Conservation (phyloP, 306 rosid genomes). For the Lathyrus aphaca region DNA sequence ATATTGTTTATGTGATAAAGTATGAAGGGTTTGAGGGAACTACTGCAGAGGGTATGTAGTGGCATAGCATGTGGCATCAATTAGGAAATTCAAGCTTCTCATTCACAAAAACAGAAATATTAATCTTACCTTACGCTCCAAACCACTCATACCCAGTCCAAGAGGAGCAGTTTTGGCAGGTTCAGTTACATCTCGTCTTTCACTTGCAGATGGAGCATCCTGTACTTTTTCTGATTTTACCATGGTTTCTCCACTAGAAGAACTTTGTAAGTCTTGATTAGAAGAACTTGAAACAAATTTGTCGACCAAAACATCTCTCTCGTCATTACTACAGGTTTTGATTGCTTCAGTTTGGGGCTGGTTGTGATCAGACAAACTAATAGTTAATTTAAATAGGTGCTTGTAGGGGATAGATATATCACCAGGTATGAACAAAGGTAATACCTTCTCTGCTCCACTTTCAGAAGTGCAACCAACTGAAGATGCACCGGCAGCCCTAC, state of each 20-base stretch:
- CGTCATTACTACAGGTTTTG: conserved; percentile 44
- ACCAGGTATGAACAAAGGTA: conserved; percentile 30
- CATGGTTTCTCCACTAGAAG: conserved; percentile 52
- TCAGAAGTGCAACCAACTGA: conserved; percentile 48
- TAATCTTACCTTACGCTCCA: conserved; percentile 77
- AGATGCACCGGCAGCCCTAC: conserved; percentile 44
- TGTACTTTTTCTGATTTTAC: conserved; percentile 45
- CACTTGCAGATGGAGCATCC: conserved; percentile 47
- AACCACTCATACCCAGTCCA: conserved; percentile 79
- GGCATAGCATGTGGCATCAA: conserved; percentile 2
- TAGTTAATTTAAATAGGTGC: conserved; percentile 28
- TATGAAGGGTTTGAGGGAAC: neutral
- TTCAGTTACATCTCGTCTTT: conserved; percentile 49
- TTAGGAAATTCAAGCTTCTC: conserved; percentile 27
- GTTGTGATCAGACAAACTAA: conserved; percentile 35
- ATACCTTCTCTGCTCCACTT: conserved; percentile 55
- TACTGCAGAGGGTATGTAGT: conserved; percentile 7
- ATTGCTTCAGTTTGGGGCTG: conserved; percentile 45
- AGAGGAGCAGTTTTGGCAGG: conserved; percentile 71
- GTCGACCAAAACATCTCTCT: conserved; percentile 49
- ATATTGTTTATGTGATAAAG: conserved; percentile 9
- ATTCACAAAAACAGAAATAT: conserved; percentile 20
- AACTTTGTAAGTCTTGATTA: conserved; percentile 47
- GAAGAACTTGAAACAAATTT: conserved; percentile 55
- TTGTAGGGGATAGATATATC: conserved; percentile 1